Evolutionary conservation across 805 yeast species (phyloP).

Genomic region (Saturnispora saitoi): DNA sequence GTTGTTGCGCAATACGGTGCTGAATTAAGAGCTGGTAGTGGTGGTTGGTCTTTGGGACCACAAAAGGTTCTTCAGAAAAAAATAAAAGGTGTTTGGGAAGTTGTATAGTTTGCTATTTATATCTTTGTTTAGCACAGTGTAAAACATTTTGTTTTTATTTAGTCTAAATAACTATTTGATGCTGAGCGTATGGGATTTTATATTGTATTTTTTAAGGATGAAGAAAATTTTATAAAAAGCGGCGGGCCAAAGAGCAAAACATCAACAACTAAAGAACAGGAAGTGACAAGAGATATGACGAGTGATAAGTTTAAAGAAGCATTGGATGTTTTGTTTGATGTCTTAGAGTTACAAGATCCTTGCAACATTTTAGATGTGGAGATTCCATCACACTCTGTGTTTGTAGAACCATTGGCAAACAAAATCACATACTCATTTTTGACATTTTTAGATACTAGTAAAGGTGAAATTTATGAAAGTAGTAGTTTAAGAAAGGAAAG

Average conservation of each 20-base stretch:
- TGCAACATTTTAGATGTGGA: conserved; percentile 1
- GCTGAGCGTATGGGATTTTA: neutral
- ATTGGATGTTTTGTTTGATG: conserved; percentile 1
- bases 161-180: neutral
- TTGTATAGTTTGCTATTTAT: conserved; percentile 5
- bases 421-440: conserved; percentile 36
- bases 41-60: conserved; percentile 91
- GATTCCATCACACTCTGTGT: conserved; percentile 6
- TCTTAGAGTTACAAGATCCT: neutral
- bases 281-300: neutral
- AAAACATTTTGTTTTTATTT: neutral
- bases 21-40: conserved; percentile 51
- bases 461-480: conserved; percentile 6
- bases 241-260: neutral
- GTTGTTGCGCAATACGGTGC: conserved; percentile 91
- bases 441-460: conserved; percentile 26
- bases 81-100: conserved; percentile 58
- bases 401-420: conserved; percentile 10
- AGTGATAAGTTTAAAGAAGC: conserved; percentile 4
- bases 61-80: conserved; percentile 68
- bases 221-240: neutral
- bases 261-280: neutral
- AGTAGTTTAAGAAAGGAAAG: conserved; percentile 35
- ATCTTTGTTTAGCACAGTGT: neutral
- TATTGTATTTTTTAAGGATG: neutral